Base-by-base conservation (phyloP, 192 early-diverging fungal species). In the Chytriomyces confervae region DNA sequence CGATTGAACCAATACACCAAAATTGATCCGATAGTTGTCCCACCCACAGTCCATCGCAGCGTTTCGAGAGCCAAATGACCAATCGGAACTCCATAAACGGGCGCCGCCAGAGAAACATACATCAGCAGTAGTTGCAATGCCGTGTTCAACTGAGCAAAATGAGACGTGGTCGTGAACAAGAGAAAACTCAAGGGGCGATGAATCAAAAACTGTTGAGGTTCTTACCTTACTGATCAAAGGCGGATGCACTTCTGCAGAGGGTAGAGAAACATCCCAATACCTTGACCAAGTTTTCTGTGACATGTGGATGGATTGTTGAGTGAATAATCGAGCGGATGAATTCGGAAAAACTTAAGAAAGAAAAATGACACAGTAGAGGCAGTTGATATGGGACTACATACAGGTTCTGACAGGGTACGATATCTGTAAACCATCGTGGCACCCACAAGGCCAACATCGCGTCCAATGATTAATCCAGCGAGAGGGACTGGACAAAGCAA, bases 221-320 rank as follows among this genome's bases (percentile, higher is more conserved):
- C 61, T 88, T 85, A 36, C 36, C 75, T 97, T 98, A 84, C 94
- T 95, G 49, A 97, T 93, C 36, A 82, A 76, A 5, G 95, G 96
- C 16, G 97, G 95, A 11, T 87, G 84, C 7, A 99, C 95, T 84
- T 99, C 96, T 0, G 94, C 95, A 6, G 94, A 95, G 6, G 94
- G 92, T 36, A 97, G 91, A 1, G 94, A 91, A 23, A 97, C 86
- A 80, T 97, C 95, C 87, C 92, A 99, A 74, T 95, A 97, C 27
- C 94, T 85, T 6, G 61, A 71, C 46, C 91, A 82, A 0, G 95
- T 96, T 87, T 95, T 97, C 88, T 91, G 50, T n/a, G 23, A 79
- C 29, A 66, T 10, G 68, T 66, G 48, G 48, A 36, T 36, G 36
- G 36, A 36, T 36, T 36, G 36, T 36, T 36, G 36, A 72, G 43